phyloP scores from a whole-genome alignment of 306 rosid species.

The Trichosanthes truncata region DNA sequence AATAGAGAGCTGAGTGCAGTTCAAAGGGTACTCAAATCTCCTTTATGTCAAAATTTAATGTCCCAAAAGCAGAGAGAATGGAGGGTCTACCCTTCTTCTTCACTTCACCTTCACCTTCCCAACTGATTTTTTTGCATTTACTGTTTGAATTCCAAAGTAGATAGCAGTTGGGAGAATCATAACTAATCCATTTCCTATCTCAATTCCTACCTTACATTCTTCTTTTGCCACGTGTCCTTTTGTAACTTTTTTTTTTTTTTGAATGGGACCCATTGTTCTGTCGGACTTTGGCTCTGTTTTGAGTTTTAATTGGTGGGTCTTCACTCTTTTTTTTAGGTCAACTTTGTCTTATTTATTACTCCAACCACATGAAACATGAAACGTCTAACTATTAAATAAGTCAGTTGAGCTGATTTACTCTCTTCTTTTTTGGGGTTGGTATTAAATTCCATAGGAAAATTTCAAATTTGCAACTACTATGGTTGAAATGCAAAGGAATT shows the following conservation, averaged over 20 bases:
- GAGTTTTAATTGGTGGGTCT: constrained; percentile 6
- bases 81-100: not conserved
- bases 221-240: constrained; percentile 11
- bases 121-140: constrained; percentile 27
- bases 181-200: constrained; percentile 7
- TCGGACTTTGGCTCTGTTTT: not conserved
- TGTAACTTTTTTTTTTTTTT: not conserved
- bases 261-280: not conserved
- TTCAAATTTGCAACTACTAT: not conserved
- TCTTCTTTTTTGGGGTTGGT: not conserved
- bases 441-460: not conserved
- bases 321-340: constrained; percentile 10
- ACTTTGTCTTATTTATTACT: constrained; percentile 7
- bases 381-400: not conserved
- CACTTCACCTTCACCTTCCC: not conserved
- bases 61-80: not conserved
- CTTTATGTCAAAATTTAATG: constrained; percentile 5
- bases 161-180: constrained; percentile 19
- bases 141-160: constrained; percentile 20
- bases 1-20: not conserved
- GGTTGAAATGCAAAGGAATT: not conserved
- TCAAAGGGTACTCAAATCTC: not conserved
- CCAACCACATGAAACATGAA: constrained; percentile 3
- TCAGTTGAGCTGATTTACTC: constrained; percentile 4
- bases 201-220: not conserved